Conservation (phyloP, 1,284 basidiomycete species). For the Irpex sp. region DNA sequence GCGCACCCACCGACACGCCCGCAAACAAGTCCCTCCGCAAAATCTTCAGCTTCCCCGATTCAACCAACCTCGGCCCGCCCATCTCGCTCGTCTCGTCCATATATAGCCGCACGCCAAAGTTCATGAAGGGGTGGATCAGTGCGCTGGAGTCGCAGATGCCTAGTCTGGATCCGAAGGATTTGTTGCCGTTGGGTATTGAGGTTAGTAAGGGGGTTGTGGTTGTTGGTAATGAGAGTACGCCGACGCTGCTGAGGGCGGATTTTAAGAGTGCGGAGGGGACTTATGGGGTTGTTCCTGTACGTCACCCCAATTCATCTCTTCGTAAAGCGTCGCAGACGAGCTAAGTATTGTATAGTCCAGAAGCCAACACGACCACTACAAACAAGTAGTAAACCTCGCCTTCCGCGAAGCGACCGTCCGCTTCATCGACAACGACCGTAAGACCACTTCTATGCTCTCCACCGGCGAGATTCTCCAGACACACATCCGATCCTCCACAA, state of each 20-base stretch:
- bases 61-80: constrained; percentile 20
- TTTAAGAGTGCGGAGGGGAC: constrained; percentile 71
- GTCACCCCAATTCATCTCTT: constrained; percentile 11
- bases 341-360: constrained; percentile 46
- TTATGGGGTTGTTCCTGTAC: constrained; percentile 70
- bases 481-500: constrained; percentile 42
- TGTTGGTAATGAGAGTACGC: constrained; percentile 80
- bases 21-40: constrained; percentile 23
- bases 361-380: constrained; percentile 35
- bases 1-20: constrained; percentile 9
- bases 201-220: constrained; percentile 72
- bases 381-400: constrained; percentile 57
- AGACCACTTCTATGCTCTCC: constrained; percentile 56
- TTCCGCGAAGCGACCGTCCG: constrained; percentile 64
- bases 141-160: constrained; percentile 62
- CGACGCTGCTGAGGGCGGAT: constrained; percentile 73
- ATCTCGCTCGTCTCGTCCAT: constrained; percentile 24
- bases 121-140: constrained; percentile 37
- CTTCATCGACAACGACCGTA: constrained; percentile 74
- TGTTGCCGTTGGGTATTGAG: constrained; percentile 76
- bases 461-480: constrained; percentile 62
- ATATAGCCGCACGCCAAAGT: constrained; percentile 33
- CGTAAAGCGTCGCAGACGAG: too few species aligned
- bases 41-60: constrained; percentile 26
- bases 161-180: constrained; percentile 67